These are phyloP conservation scores for Russula dissimulans DNA, from an alignment of 768 basidiomycete genomes.

Conservation along the genomic window DNA sequence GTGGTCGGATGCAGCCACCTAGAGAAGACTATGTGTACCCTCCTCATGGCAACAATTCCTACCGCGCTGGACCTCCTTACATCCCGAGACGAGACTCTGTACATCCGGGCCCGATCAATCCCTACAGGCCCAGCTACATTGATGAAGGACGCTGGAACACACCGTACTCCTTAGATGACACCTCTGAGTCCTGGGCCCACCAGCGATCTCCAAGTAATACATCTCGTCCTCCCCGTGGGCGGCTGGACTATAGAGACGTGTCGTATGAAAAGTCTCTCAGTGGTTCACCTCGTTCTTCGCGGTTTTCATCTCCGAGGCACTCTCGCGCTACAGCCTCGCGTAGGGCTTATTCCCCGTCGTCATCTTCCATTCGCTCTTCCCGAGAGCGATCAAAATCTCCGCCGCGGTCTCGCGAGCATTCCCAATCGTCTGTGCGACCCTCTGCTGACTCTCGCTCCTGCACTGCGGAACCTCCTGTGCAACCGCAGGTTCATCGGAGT, in stretches of 20 bases:
- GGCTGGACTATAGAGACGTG: slow-evolving; percentile 10
- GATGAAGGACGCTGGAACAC: slow-evolving; percentile 27
- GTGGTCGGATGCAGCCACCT: slow-evolving; percentile 10
- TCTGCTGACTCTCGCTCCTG: slow-evolving; percentile 44
- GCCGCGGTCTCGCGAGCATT: slow-evolving; percentile 11
- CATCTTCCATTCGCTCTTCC: slow-evolving; percentile 26
- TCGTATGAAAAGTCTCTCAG: slow-evolving; percentile 13
- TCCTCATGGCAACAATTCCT: slow-evolving; percentile 41
- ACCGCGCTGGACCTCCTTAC: slow-evolving; percentile 31
- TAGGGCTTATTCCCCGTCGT: slow-evolving; percentile 20
- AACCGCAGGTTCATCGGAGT: slow-evolving; percentile 8
- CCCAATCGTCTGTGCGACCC: slow-evolving; percentile 44
- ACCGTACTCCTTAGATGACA: slow-evolving; percentile 26
- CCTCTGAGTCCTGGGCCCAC: slow-evolving; percentile 5
- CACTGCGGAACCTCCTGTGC: slow-evolving; percentile 6
- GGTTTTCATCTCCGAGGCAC: slow-evolving; percentile 19
- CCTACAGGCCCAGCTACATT: slow-evolving; percentile 42
- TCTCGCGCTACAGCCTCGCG: slow-evolving; percentile 11
- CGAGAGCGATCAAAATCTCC: slow-evolving; percentile 30
- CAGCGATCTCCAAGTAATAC: slow-evolving; percentile 5
- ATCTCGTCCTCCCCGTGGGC: slow-evolving; percentile 14
- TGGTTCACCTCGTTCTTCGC: slow-evolving; percentile 15
- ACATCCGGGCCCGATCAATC: slow-evolving; percentile 32
- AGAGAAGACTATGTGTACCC: slow-evolving; percentile 29
- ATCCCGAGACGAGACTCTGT: slow-evolving; percentile 34